These are phyloP conservation scores for Microascus cirrosus DNA, from an alignment of 2,329 filamentous ascomycete genomes.

Conservation along the genomic window DNA sequence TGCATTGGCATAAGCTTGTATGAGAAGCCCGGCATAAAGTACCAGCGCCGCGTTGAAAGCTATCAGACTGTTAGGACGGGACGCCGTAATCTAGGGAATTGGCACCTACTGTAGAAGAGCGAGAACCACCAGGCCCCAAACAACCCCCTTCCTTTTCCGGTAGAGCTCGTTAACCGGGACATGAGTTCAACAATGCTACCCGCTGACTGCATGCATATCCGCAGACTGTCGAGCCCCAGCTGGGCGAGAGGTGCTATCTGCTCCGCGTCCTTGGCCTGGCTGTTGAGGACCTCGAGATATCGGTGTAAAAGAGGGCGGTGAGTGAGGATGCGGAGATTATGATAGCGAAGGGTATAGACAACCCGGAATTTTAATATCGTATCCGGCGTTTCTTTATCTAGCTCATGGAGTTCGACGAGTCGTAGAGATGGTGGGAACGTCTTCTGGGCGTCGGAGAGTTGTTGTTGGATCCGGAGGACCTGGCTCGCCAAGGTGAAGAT, in stretches of 20 bases:
- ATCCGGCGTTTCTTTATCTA: background rate
- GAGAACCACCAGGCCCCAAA: conserved; percentile 2
- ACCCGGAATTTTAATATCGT: background rate
- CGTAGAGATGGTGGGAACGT: background rate
- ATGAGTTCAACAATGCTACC: background rate
- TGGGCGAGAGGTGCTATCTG: background rate
- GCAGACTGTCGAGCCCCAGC: background rate
- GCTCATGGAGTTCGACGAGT: background rate
- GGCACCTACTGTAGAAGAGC: background rate
- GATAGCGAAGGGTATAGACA: conserved; percentile 4
- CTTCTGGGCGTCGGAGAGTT: background rate
- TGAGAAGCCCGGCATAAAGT: background rate
- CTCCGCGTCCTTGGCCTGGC: background rate
- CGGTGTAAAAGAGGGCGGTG: conserved; percentile 5
- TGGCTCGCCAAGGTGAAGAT: background rate
- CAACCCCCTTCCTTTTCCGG: background rate
- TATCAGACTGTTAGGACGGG: background rate
- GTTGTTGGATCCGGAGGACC: conserved; percentile 1
- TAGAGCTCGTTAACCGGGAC: background rate
- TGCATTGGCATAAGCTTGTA: background rate
- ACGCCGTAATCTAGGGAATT: background rate
- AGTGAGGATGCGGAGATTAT: conserved; percentile 5
- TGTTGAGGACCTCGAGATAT: conserved; percentile 4
- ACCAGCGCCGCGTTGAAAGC: conserved; percentile 1
- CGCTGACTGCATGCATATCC: conserved; percentile 1